phyloP scores from a whole-genome alignment of 2,329 filamentous ascomycete species.

The Venturia asperata region DNA sequence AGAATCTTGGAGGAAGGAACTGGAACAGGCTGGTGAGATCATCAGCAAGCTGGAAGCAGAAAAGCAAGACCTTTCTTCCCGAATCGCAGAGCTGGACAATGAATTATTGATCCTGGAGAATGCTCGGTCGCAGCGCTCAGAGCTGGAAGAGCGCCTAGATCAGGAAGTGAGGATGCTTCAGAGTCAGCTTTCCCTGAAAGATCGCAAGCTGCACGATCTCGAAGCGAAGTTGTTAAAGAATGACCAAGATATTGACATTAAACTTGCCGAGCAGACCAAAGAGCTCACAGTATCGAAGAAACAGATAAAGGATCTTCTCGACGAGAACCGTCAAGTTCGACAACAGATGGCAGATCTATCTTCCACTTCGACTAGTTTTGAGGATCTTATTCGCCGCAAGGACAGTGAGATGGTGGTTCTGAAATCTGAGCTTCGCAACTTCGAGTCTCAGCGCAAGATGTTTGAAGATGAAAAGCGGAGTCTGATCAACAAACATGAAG shows the following conservation, averaged over 20 bases:
- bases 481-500: conserved; percentile 70
- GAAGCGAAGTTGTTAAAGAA: conserved; percentile 75
- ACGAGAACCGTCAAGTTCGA: conserved; percentile 76
- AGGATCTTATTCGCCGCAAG: conserved; percentile 86
- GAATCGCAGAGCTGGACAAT: conserved; percentile 61
- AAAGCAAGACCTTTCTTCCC: conserved; percentile 65
- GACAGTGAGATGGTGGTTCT: conserved; percentile 86
- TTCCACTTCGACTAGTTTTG: conserved; percentile 86
- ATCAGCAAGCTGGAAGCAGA: conserved; percentile 82
- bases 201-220: conserved; percentile 80
- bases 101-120: conserved; percentile 64
- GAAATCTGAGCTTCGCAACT: conserved; percentile 74
- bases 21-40: conserved; percentile 85
- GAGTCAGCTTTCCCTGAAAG: conserved; percentile 81
- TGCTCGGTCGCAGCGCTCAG: conserved; percentile 64
- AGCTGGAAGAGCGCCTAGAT: conserved; percentile 66
- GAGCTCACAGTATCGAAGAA: conserved; percentile 68
- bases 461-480: conserved; percentile 72
- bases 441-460: conserved; percentile 69
- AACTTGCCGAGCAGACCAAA: conserved; percentile 69
- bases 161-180: conserved; percentile 87
- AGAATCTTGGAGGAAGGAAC: conserved; percentile 67
- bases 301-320: conserved; percentile 66
- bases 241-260: conserved; percentile 84
- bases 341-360: conserved; percentile 82